Base-by-base conservation (phyloP, 1,284 basidiomycete species). In the Apiotrichum brassicae region DNA sequence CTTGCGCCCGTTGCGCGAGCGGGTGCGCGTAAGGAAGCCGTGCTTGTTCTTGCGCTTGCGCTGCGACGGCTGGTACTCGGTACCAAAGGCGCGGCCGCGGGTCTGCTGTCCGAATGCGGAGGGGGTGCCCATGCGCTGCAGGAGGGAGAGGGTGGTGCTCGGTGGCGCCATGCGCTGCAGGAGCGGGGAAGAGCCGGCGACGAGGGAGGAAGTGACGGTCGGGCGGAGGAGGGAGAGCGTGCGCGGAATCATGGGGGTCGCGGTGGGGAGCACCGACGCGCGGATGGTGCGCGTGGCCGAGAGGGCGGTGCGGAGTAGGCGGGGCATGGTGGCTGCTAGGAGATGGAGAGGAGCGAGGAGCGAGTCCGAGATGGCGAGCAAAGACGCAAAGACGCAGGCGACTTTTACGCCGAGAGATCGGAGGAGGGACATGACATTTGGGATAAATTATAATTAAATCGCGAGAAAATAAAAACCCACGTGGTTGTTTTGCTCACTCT, bases 11-110 rank as follows among this genome's bases (percentile, higher is more conserved):
- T 50, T 48, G 6, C 26, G 28, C 7, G 41, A 50, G 14, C 37
- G 33, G 33, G 78, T 79, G 66, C 84, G 80, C 0, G 82, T 78
- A 33, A 94, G 76, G 70, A 91, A 94, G 9, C 90, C 90, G 66
- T 91, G 87, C 71, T 85, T 86, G 55, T 87, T 79, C 76, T 94
- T 94, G 43, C 90, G 76, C 67, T 87, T 87, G 43, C 88, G 78
- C 74, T 91, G 88, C 1, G 85, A 87, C 3, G 89, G 89, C 66
- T 92, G 88, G 67, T 92, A 94, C 70, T 89, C 86, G 28, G 80
- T 78, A 28, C 88, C 88, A 54, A 75, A 75, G 0, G 69, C 60
- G 20, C 49, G 56, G 28, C 49, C 43, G 46, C 71, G 61, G 41
- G 63, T 51, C 53, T 68, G 66, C 19, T 43, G 47, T 14, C 30